Conservation (phyloP, 352 stramenopile species). For the Phytophthora capsici region DNA sequence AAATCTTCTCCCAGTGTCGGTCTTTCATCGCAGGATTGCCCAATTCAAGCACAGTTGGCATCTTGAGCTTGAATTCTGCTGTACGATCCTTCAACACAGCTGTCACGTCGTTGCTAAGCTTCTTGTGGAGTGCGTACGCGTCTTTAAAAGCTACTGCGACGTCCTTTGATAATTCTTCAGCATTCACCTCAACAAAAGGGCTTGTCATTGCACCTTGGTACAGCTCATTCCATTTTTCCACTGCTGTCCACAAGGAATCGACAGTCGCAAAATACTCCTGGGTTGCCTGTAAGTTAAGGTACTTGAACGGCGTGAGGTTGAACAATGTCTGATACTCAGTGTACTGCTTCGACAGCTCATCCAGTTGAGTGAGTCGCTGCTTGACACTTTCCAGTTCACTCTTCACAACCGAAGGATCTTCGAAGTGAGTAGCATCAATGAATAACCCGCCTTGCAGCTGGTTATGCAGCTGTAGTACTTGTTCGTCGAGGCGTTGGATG, state of each 20-base stretch:
- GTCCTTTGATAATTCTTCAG: slow-evolving; percentile 89
- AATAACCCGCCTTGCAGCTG: slow-evolving; percentile 88
- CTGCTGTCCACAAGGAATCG: slow-evolving; percentile 83
- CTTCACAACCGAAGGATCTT: slow-evolving; percentile 83
- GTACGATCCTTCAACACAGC: slow-evolving; percentile 88
- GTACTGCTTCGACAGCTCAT: slow-evolving; percentile 92
- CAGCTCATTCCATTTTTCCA: slow-evolving; percentile 90
- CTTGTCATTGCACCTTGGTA: slow-evolving; percentile 81
- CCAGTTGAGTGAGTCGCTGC: slow-evolving; percentile 81
- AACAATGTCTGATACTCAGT: slow-evolving; percentile 93
- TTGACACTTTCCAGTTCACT: slow-evolving; percentile 84
- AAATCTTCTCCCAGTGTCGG: slow-evolving; percentile 95
- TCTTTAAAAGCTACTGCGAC: slow-evolving; percentile 90
- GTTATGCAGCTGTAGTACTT: slow-evolving; percentile 86
- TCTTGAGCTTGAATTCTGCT: slow-evolving; percentile 90
- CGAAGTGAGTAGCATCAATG: slow-evolving; percentile 88
- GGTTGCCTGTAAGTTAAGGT: slow-evolving; percentile 88
- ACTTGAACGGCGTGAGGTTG: slow-evolving; percentile 89
- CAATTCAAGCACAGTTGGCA: slow-evolving; percentile 93
- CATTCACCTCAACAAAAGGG: slow-evolving; percentile 88
- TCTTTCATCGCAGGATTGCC: slow-evolving; percentile 93
- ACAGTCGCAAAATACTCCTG: slow-evolving; percentile 88
- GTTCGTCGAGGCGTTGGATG: slow-evolving; percentile 92
- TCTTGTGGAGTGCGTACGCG: slow-evolving; percentile 91
- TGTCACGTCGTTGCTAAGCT: slow-evolving; percentile 92